phyloP scores from a whole-genome alignment of 2,329 filamentous ascomycete genomes.

The Tolypocladium guangdongense region DNA sequence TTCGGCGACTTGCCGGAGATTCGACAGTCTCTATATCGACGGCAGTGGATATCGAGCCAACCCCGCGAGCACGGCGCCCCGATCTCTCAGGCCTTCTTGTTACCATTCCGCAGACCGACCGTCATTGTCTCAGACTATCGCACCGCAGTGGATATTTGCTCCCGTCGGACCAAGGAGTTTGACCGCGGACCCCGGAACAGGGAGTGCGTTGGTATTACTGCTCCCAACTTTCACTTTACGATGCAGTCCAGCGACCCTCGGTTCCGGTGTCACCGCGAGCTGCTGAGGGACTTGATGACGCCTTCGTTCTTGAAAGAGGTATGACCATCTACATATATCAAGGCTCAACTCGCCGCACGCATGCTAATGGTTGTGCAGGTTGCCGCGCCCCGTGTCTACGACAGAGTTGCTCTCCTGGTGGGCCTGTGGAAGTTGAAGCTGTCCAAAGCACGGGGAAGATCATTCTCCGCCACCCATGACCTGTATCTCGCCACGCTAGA shows the following conservation, averaged over 20 bases:
- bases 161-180: constrained; percentile 21
- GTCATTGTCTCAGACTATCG: constrained; percentile 22
- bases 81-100: constrained; percentile 22
- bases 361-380: constrained; percentile 12
- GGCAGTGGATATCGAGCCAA: constrained; percentile 16
- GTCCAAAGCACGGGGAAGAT: constrained; percentile 12
- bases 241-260: constrained; percentile 20
- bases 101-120: constrained; percentile 18
- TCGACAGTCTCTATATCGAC: constrained; percentile 8
- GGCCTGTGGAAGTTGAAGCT: constrained; percentile 23
- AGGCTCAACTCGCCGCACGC: not conserved
- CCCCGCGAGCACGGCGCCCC: constrained; percentile 14
- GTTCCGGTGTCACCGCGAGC: constrained; percentile 20
- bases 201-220: constrained; percentile 12
- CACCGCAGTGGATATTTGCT: constrained; percentile 20
- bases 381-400: constrained; percentile 23
- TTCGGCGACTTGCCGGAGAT: constrained; percentile 13
- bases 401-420: constrained; percentile 17
- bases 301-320: constrained; percentile 21
- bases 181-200: constrained; percentile 16
- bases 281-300: constrained; percentile 26
- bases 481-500: constrained; percentile 21
- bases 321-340: not conserved
- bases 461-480: constrained; percentile 21
- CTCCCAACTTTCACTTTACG: constrained; percentile 20